Evolutionary conservation across 345 rosid species (phyloP).

Genomic region (Brassica cretica): DNA sequence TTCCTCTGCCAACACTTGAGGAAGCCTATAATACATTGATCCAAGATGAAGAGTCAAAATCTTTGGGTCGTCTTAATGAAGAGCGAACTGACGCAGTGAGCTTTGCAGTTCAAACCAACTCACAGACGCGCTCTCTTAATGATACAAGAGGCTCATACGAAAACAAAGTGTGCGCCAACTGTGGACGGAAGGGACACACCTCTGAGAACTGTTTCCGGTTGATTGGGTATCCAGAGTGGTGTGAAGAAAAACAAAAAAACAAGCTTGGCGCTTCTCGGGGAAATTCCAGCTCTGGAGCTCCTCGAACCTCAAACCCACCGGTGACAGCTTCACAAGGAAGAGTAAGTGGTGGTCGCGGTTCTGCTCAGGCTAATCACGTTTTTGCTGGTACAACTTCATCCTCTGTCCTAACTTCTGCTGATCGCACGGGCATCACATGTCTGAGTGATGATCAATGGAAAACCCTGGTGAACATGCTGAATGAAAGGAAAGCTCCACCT

Average conservation of each 20-base stretch:
- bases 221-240: not conserved
- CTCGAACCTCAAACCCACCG: not conserved
- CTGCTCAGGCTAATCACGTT: not conserved
- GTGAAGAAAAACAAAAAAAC: not conserved
- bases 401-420: not conserved
- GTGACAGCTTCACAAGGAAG: not conserved
- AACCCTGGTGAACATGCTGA: not conserved
- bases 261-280: too few species aligned
- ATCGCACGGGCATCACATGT: not conserved
- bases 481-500: not conserved
- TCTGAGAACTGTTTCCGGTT: not conserved
- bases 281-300: too few species aligned
- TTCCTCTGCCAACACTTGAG: not conserved
- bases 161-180: not conserved
- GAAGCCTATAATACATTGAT: not conserved
- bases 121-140: not conserved
- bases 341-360: not conserved
- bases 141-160: not conserved
- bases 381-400: not conserved
- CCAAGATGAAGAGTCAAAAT: not conserved
- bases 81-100: not conserved
- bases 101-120: not conserved
- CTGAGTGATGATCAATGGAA: not conserved
- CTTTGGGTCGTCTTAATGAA: not conserved
- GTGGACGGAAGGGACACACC: not conserved